Evolutionary conservation across 1,139 yeast species (phyloP).

Genomic region (Ashbya aceris): DNA sequence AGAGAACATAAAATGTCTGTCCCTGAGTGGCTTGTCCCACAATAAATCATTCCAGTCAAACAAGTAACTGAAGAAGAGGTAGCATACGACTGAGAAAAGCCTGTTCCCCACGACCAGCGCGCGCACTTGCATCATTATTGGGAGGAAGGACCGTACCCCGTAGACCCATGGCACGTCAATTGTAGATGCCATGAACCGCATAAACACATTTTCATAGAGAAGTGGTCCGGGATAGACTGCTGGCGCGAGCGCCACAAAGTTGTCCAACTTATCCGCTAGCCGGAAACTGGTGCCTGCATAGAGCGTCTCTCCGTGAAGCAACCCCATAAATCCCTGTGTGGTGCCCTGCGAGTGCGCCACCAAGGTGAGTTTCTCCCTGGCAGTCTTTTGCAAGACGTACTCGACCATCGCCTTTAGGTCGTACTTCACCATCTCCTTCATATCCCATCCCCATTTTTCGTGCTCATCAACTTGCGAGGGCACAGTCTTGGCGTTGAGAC

Average conservation of each 20-base stretch:
- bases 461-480: conserved; percentile 42
- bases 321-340: conserved; percentile 62
- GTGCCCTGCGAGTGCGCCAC: conserved; percentile 93
- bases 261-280: conserved; percentile 43
- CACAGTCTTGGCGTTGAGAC: conserved; percentile 51
- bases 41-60: conserved; percentile 77
- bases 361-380: conserved; percentile 42
- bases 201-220: conserved; percentile 47
- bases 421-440: conserved; percentile 63
- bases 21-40: conserved; percentile 64
- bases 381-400: conserved; percentile 38
- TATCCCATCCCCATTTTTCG: conserved; percentile 80
- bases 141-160: conserved; percentile 54
- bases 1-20: conserved; percentile 73
- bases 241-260: conserved; percentile 75
- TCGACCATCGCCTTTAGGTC: conserved; percentile 71
- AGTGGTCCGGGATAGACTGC: conserved; percentile 81
- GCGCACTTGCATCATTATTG: conserved; percentile 47
- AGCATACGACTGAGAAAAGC: conserved; percentile 55
- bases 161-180: conserved; percentile 40
- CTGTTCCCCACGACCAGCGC: conserved; percentile 37
- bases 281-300: conserved; percentile 33
- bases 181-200: conserved; percentile 32
- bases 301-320: conserved; percentile 34
- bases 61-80: conserved; percentile 70